Evolutionary conservation across 1,139 yeast species (phyloP).

Genomic region (Blastobotrys aristatus): DNA sequence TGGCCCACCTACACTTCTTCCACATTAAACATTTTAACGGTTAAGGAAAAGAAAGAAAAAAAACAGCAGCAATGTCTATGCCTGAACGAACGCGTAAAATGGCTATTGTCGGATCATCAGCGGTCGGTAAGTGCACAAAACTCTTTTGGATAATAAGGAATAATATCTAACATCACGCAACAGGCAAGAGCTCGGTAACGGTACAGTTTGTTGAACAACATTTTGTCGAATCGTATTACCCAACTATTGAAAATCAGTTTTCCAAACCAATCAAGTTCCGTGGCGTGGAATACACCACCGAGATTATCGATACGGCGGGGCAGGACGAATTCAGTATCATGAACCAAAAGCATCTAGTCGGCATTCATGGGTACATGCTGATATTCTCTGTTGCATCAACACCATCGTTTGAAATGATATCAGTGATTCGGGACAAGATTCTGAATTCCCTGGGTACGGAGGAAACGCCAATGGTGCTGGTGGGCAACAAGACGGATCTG

Average conservation of each 20-base stretch:
- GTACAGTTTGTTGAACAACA: slow-evolving; percentile 85
- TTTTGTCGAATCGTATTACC: slow-evolving; percentile 85
- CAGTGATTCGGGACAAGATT: slow-evolving; percentile 77
- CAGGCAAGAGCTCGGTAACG: slow-evolving; percentile 72
- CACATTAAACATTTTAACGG: background rate
- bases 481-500: slow-evolving; percentile 81
- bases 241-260: slow-evolving; percentile 89
- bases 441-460: slow-evolving; percentile 71
- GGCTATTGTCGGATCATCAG: slow-evolving; percentile 84
- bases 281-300: slow-evolving; percentile 76
- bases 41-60: background rate
- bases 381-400: slow-evolving; percentile 80
- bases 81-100: slow-evolving; percentile 59
- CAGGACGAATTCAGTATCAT: slow-evolving; percentile 79
- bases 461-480: slow-evolving; percentile 69
- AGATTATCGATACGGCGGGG: slow-evolving; percentile 92
- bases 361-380: slow-evolving; percentile 78
- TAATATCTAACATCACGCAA: background rate
- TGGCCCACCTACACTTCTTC: background rate
- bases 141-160: background rate
- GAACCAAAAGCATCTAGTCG: slow-evolving; percentile 76
- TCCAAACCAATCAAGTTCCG: slow-evolving; percentile 64
- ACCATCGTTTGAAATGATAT: slow-evolving; percentile 73
- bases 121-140: slow-evolving; percentile 47
- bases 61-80: slow-evolving; percentile 17